Conservation (phyloP, 2,329 filamentous ascomycete genomes). For the Ceratocystis diversiconidia region DNA sequence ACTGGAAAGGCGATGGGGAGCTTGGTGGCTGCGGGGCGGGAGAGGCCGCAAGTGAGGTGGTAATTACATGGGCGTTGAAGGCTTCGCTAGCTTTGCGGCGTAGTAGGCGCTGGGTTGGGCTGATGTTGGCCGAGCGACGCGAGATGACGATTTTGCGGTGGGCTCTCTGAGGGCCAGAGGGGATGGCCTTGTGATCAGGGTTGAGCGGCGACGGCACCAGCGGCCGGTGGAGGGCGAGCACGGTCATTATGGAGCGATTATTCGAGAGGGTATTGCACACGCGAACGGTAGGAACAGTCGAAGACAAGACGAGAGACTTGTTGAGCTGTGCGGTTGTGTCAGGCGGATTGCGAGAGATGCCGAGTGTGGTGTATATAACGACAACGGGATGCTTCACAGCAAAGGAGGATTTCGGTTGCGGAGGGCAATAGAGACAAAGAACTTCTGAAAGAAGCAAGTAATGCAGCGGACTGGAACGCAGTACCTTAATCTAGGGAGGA, state of each 20-base stretch:
- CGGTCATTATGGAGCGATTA: not conserved
- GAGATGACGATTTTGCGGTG: slow-evolving; percentile 14
- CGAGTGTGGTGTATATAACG: not conserved
- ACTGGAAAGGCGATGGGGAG: not conserved
- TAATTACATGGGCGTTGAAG: slow-evolving; percentile 17
- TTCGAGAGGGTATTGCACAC: no score
- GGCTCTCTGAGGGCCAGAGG: slow-evolving; percentile 5
- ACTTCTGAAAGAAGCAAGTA: slow-evolving; percentile 1
- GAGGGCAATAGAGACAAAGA: not conserved
- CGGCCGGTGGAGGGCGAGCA: slow-evolving; percentile 15
- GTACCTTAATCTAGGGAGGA: slow-evolving; percentile 9
- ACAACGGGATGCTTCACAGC: not conserved
- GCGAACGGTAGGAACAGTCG: no score
- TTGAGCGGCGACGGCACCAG: slow-evolving; percentile 17
- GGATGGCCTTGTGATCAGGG: slow-evolving; percentile 9
- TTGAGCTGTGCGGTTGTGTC: not conserved
- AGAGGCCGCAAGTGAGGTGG: slow-evolving; percentile 12
- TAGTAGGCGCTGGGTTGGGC: slow-evolving; percentile 16
- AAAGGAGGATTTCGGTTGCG: not conserved
- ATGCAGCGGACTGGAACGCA: slow-evolving; percentile 4
- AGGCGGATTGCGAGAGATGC: not conserved
- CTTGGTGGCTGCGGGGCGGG: slow-evolving; percentile 12
- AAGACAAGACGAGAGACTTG: not conserved
- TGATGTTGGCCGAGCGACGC: slow-evolving; percentile 15
- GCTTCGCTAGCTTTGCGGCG: slow-evolving; percentile 17